Conservation (phyloP, 2,329 filamentous ascomycete species). For the Hypoxylon sp. region DNA sequence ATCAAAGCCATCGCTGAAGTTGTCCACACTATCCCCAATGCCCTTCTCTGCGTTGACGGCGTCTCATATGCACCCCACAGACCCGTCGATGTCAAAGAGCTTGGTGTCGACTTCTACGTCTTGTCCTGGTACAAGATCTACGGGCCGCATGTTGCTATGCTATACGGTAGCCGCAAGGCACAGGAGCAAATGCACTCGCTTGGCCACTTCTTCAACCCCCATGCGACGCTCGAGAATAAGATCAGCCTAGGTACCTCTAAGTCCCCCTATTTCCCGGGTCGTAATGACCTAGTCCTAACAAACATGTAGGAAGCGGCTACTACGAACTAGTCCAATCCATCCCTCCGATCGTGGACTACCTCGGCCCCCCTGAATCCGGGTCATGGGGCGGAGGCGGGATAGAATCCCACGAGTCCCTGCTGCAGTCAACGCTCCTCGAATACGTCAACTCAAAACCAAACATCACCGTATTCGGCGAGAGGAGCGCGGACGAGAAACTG, state of each 20-base stretch:
- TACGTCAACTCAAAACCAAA: constrained; percentile 70
- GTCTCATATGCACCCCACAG: constrained; percentile 84
- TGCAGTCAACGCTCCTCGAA: constrained; percentile 72
- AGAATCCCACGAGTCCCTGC: constrained; percentile 70
- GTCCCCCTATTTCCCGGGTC: not conserved
- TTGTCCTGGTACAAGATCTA: constrained; percentile 90
- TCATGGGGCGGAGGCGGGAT: constrained; percentile 66
- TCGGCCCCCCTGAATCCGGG: constrained; percentile 59
- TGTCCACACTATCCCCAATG: constrained; percentile 61
- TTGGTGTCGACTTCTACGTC: constrained; percentile 82
- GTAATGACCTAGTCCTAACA: not conserved
- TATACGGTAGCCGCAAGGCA: constrained; percentile 74
- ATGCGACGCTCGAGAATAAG: constrained; percentile 73
- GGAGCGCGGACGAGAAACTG: constrained; percentile 61
- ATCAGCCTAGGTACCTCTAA: constrained; percentile 61
- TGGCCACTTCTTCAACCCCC: constrained; percentile 73
- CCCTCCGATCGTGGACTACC: constrained; percentile 73
- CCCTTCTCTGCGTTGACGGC: constrained; percentile 80
- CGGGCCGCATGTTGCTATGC: constrained; percentile 79
- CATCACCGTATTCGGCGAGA: constrained; percentile 72
- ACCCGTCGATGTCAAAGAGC: constrained; percentile 74
- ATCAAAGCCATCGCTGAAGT: constrained; percentile 43
- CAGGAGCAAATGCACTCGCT: constrained; percentile 68
- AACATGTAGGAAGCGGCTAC: constrained; percentile 72
- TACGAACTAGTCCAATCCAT: constrained; percentile 79